These are phyloP conservation scores for Scedosporium minutisporum DNA, from an alignment of 2,329 filamentous ascomycete species.

Conservation along the genomic window DNA sequence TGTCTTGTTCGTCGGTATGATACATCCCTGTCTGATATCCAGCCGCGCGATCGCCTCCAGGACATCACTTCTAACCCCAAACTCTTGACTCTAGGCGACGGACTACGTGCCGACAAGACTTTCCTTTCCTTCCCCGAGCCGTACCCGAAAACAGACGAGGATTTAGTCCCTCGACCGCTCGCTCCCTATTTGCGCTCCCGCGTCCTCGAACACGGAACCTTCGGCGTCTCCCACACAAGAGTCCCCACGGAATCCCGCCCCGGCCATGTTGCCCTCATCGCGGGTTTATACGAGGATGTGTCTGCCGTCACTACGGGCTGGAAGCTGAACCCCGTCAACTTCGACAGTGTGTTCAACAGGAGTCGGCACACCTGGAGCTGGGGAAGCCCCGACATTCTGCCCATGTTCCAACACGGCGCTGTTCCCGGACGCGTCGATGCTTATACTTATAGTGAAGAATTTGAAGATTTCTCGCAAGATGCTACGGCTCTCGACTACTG, in stretches of 20 bases:
- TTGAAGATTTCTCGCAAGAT: slow-evolving; percentile 82
- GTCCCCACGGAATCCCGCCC: slow-evolving; percentile 95
- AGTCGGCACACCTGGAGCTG: slow-evolving; percentile 98
- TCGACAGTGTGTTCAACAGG: slow-evolving; percentile 96
- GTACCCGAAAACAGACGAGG: slow-evolving; percentile 55
- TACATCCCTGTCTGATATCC: not conserved
- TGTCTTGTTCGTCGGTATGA: slow-evolving; percentile 79
- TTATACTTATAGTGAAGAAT: slow-evolving; percentile 72
- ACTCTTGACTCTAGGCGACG: slow-evolving; percentile 52
- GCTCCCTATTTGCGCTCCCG: slow-evolving; percentile 86
- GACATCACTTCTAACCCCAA: not conserved
- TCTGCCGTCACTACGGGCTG: slow-evolving; percentile 95
- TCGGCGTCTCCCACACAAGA: slow-evolving; percentile 92
- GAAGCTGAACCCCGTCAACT: slow-evolving; percentile 97
- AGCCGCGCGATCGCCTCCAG: not conserved
- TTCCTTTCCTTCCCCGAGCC: slow-evolving; percentile 91
- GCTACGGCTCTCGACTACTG: slow-evolving; percentile 76
- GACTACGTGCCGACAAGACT: slow-evolving; percentile 92
- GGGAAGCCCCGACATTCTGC: slow-evolving; percentile 94
- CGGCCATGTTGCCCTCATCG: slow-evolving; percentile 93
- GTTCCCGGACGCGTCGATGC: slow-evolving; percentile 78
- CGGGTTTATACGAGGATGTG: slow-evolving; percentile 94
- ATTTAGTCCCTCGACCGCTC: slow-evolving; percentile 66
- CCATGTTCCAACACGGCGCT: slow-evolving; percentile 95
- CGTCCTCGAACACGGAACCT: slow-evolving; percentile 82